Base-by-base conservation (phyloP, 2,329 filamentous ascomycete species). In the Neofusicoccum sp. region DNA sequence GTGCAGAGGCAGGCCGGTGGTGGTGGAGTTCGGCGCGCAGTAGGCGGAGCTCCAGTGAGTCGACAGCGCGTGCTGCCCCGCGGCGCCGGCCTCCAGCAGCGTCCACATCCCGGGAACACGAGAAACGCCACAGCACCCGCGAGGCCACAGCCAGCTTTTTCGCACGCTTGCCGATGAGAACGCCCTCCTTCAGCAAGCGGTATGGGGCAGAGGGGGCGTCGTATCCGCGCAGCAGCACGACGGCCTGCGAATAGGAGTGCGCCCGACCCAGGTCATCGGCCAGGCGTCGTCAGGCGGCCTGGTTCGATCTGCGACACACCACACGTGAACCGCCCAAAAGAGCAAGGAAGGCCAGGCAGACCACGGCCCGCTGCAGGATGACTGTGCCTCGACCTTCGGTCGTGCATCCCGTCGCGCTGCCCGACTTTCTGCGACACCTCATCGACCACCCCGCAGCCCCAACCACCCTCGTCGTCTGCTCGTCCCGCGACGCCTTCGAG, bases 391-490 rank as follows among this genome's bases (percentile, higher is more conserved):
- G 36, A 3, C 51, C 51, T 43, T 16, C 51, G 5, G 51, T 56
- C 51, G 71, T 80, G 45, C 71, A 71, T 33, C 70, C 70, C 11
- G 63, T 71, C 54, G 70, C 71, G n/a, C 65, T 81, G 28, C 72
- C 76, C 12, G 75, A 77, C 31, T 77, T 96, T 45, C 79, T 96
- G 49, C 58, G 40, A 7, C 78, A 82, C 57, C 82, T 86, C 70
- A 75, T 93, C 57, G 75, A 93, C 58, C 73, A 82, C 4, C 81
- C 86, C 62, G 66, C 72, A 3, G 73, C 83, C 59, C 84, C 84
- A 2, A 88, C 86, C 0, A 89, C 86, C 0, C 73, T 96, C 47
- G 73, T 96, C 62, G 77, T 96, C 63, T 92, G 91, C 73, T 85
- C 83, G 14, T 79, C 85, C 0, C 85, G 83, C 61, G 76, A 82